A percentile compares a stretch with the other conserved stretches of the same genome.
Evolutionary conservation across 768 basidiomycete species (phyloP).

Genomic region (Phylloporus sp.): DNA sequence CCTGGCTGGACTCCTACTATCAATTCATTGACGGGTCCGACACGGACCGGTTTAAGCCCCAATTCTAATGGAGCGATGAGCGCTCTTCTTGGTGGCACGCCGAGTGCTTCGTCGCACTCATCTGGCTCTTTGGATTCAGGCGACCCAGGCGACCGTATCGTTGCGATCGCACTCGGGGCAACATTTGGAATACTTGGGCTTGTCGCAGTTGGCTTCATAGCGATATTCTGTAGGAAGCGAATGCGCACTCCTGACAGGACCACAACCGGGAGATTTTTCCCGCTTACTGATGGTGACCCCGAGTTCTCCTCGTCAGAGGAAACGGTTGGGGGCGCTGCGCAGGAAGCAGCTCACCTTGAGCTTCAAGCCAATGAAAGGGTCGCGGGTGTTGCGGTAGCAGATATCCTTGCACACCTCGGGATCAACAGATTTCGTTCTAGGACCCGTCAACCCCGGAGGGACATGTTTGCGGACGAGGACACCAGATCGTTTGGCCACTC

Average conservation of each 20-base stretch:
- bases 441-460: slow-evolving; percentile 39
- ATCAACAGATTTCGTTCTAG: slow-evolving; percentile 11
- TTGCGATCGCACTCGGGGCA: slow-evolving; percentile 57
- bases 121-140: slow-evolving; percentile 15
- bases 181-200: slow-evolving; percentile 58
- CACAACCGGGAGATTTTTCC: slow-evolving; percentile 12
- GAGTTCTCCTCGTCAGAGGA: slow-evolving; percentile 12
- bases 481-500: slow-evolving; percentile 41
- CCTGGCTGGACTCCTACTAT: slow-evolving; percentile 25
- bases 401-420: slow-evolving; percentile 22
- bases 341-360: slow-evolving; percentile 1
- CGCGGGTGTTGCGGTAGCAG: slow-evolving; percentile 5
- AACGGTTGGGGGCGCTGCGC: slow-evolving; percentile 3
- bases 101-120: slow-evolving; percentile 15
- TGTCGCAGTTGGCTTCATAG: slow-evolving; percentile 37
- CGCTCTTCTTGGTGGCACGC: slow-evolving; percentile 2
- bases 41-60: slow-evolving; percentile 26
- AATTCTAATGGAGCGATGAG: slow-evolving; percentile 7
- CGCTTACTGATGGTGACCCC: slow-evolving; percentile 19
- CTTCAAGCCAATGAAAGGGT: slow-evolving; percentile 2
- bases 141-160: slow-evolving; percentile 25
- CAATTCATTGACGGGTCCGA: slow-evolving; percentile 33
- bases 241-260: slow-evolving; percentile 9
- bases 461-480: slow-evolving; percentile 80
- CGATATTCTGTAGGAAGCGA: slow-evolving; percentile 44